Evolutionary conservation across 2,329 filamentous ascomycete genomes (phyloP), one percentile per base, ranked within the genome.

Genomic region (Fusarium brachygibbosum): DNA sequence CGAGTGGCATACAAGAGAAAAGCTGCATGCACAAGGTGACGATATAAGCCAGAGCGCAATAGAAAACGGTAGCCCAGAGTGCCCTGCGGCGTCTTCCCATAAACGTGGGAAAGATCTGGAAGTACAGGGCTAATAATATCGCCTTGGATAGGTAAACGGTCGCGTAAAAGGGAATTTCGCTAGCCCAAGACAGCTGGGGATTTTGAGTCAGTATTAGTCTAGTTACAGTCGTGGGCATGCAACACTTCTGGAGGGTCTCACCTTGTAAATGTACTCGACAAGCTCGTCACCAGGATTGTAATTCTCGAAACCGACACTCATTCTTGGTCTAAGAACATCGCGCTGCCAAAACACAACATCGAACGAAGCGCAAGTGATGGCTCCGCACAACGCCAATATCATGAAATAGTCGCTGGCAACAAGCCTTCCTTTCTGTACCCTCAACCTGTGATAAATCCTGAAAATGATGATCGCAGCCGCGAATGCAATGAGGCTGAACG

Each of bases 251-350:
- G 7, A 0, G 6, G 5, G 10, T 11, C 21, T 8, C 49, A 69
- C 67, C 67, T 70, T 67, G 35, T 58, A 68, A 3, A 70, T 68
- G n/a, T 53, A 64, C 21, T 70, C 67, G 9, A 70, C 57, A 17
- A 55, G 44, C 12, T 60, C 35, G 14, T 65, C 53, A 5, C 55
- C 37, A 0, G 54, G 50, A 1, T 70, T 58, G 2, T 63, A 62
- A 1, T 67, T 68, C 16, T 61, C 53, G 11, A 69, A 66, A 1
- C 63, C 61, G 6, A 58, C 63, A 25, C 58, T 70, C 17, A 69
- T 63, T 5, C 64, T 23, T 0, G 67, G 67, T 11, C 59, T 45
- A 7, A 69, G 63, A 16, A 66, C 67, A 11, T 66, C 63, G n/a
- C 48, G 35, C 2, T 32, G 21, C 12, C 42, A 54, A 4, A 58